A percentile compares a stretch with the other conserved stretches of the same genome.
These are phyloP conservation scores for Poronia punctata DNA, from an alignment of 495 filamentous ascomycete species.

Conservation along the genomic window DNA sequence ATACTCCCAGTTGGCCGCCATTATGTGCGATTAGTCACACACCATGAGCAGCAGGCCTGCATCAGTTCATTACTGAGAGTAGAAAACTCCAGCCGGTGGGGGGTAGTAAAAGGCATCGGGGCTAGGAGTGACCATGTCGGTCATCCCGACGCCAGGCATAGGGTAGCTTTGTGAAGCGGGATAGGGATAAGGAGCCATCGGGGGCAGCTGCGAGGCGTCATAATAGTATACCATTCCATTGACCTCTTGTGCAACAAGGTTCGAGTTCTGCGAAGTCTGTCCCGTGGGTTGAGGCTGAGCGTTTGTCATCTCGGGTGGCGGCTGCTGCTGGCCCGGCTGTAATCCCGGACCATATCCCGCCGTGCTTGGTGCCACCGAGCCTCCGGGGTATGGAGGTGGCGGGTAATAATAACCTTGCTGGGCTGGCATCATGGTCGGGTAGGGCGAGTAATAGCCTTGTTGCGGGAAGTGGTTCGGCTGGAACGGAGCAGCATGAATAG, in stretches of 20 bases:
- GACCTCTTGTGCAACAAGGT: slow-evolving; percentile 81
- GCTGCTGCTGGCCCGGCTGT: slow-evolving; percentile 44
- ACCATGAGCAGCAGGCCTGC: not conserved
- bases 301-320: slow-evolving; percentile 36
- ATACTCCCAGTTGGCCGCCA: too few relatives aligned
- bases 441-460: slow-evolving; percentile 57
- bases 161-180: slow-evolving; percentile 43
- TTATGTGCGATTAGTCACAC: slow-evolving; percentile 3
- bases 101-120: slow-evolving; percentile 69
- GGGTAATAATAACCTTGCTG: slow-evolving; percentile 52
- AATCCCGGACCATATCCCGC: slow-evolving; percentile 52
- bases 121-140: slow-evolving; percentile 72
- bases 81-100: slow-evolving; percentile 56
- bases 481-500: slow-evolving; percentile 87
- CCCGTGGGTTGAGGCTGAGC: slow-evolving; percentile 41
- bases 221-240: slow-evolving; percentile 97
- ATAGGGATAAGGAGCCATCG: slow-evolving; percentile 46
- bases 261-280: slow-evolving; percentile 39
- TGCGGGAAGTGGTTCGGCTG: slow-evolving; percentile 66
- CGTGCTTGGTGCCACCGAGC: slow-evolving; percentile 46
- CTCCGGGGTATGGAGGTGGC: slow-evolving; percentile 47
- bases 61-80: slow-evolving; percentile 52
- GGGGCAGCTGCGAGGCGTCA: slow-evolving; percentile 62
- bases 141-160: slow-evolving; percentile 58
- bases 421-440: slow-evolving; percentile 42